Percentiles rank a stretch among this genome's conserved stretches.
These are phyloP conservation scores for Sistotremastrum niveocremeum DNA, from an alignment of 768 basidiomycete genomes.

Conservation along the genomic window DNA sequence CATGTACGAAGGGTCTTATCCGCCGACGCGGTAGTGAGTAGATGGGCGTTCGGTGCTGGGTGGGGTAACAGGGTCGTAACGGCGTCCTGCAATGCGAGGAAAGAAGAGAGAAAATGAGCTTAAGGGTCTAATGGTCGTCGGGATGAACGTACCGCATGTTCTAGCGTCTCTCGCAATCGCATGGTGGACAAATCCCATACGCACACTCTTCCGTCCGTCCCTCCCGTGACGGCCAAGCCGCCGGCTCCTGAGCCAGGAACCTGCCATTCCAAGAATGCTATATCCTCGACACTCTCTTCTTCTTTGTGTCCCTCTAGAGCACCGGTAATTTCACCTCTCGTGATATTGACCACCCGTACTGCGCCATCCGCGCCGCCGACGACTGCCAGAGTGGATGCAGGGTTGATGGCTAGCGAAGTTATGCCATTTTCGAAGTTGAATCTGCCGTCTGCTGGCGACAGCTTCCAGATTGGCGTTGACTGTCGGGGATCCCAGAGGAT, in stretches of 20 bases:
- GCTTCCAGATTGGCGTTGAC: constrained; percentile 67
- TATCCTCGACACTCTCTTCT: constrained; percentile 78
- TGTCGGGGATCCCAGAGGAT: constrained; percentile 89
- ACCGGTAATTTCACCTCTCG: constrained; percentile 70
- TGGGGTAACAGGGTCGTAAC: constrained; percentile 69
- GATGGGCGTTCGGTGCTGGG: constrained; percentile 58
- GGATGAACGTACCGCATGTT: constrained; percentile 53
- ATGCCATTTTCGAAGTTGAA: constrained; percentile 68
- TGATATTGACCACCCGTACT: constrained; percentile 78
- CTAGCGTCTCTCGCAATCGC: constrained; percentile 65
- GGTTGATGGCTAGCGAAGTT: constrained; percentile 75
- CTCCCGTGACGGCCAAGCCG: constrained; percentile 68
- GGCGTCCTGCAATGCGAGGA: constrained; percentile 46
- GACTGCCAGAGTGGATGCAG: constrained; percentile 78
- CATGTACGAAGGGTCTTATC: constrained; percentile 82
- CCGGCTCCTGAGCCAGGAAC: constrained; percentile 34
- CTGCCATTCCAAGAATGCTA: constrained; percentile 70
- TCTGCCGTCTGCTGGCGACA: constrained; percentile 53
- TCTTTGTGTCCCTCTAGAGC: constrained; percentile 74
- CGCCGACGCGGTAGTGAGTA: constrained; percentile 77
- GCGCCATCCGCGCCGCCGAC: constrained; percentile 78
- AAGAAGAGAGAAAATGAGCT: not conserved
- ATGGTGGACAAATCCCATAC: constrained; percentile 91
- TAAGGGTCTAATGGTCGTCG: not conserved
- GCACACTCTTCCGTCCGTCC: constrained; percentile 86